These are phyloP conservation scores for Colletotrichum sidae DNA, from an alignment of 2,329 filamentous ascomycete genomes.

Conservation along the genomic window DNA sequence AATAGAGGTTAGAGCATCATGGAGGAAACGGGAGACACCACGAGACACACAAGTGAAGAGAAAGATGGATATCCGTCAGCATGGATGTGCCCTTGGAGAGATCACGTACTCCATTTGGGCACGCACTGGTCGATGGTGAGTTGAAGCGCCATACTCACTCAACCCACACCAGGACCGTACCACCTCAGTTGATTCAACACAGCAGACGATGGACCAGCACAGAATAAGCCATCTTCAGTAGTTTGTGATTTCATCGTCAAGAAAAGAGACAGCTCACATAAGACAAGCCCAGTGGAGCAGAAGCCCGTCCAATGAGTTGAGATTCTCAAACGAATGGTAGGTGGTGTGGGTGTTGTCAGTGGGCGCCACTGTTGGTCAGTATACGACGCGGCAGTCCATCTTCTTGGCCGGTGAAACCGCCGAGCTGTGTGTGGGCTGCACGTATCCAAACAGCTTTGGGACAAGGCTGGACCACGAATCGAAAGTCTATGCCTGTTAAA, in stretches of 20 bases:
- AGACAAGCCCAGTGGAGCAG: constrained; percentile 17
- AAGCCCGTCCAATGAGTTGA: constrained; percentile 1
- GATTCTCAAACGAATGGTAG: constrained; percentile 8
- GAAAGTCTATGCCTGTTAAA: background rate
- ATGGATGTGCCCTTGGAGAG: constrained; percentile 12
- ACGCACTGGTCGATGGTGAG: background rate
- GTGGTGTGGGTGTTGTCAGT: constrained; percentile 3
- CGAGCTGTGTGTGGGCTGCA: constrained; percentile 28
- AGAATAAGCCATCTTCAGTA: constrained; percentile 3
- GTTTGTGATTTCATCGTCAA: background rate
- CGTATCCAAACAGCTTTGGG: constrained; percentile 24
- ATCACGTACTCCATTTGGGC: background rate
- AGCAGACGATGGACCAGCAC: constrained; percentile 8
- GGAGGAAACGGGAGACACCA: constrained; percentile 6
- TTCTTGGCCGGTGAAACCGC: constrained; percentile 40
- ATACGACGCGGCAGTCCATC: constrained; percentile 30
- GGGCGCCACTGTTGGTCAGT: constrained; percentile 34
- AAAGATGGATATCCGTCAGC: constrained; percentile 17
- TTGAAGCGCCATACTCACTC: background rate
- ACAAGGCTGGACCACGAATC: constrained; percentile 24
- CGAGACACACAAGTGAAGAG: constrained; percentile 14
- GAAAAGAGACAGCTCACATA: constrained; percentile 32
- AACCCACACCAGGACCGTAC: constrained; percentile 20
- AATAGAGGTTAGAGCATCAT: constrained; percentile 11
- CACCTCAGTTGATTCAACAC: constrained; percentile 5